These are phyloP conservation scores for Talaromyces sp. DNA, from an alignment of 2,329 filamentous ascomycete species.

Conservation along the genomic window DNA sequence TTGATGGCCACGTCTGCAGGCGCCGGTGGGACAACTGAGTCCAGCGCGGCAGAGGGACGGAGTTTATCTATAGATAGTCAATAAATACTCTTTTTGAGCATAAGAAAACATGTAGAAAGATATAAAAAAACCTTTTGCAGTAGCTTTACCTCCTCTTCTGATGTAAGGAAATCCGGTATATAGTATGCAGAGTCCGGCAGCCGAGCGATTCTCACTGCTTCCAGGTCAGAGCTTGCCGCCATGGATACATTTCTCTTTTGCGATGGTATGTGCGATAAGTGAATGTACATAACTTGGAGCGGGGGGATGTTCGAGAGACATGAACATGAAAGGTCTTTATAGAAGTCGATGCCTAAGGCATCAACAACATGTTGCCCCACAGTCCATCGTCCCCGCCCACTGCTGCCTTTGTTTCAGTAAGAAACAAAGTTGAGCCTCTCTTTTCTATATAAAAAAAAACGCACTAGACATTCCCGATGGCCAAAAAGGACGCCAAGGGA, in stretches of 20 bases:
- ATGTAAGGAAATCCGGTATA: slow-evolving; percentile 75
- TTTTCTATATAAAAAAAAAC: background rate
- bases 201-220: slow-evolving; percentile 25
- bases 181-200: slow-evolving; percentile 62
- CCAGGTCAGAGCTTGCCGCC: slow-evolving; percentile 14
- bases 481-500: slow-evolving; percentile 38
- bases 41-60: slow-evolving; percentile 73
- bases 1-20: slow-evolving; percentile 84
- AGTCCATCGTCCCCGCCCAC: background rate
- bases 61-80: slow-evolving; percentile 41
- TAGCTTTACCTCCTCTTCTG: slow-evolving; percentile 66
- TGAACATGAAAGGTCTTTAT: background rate
- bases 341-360: background rate
- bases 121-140: slow-evolving; percentile 58
- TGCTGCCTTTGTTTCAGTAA: background rate
- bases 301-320: background rate
- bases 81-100: background rate
- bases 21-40: slow-evolving; percentile 81
- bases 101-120: background rate
- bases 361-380: background rate
- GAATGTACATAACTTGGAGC: background rate
- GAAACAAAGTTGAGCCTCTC: background rate
- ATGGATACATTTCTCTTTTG: background rate
- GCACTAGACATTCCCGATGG: slow-evolving; percentile 24
- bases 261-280: background rate